These are phyloP conservation scores for Hyphopichia khmerensis DNA, from an alignment of 1,139 yeast genomes.

Conservation along the genomic window DNA sequence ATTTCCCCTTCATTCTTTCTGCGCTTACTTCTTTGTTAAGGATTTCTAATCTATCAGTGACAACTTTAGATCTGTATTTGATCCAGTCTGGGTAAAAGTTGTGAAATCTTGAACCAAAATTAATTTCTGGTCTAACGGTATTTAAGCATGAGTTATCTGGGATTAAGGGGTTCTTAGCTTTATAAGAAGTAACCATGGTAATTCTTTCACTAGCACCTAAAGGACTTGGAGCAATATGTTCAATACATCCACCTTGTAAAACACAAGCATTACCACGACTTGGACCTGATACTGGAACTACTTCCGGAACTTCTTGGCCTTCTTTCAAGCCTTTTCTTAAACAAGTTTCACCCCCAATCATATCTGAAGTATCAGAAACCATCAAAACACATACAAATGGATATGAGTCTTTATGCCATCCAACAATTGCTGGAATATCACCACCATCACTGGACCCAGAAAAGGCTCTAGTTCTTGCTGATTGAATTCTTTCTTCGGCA, in stretches of 20 bases:
- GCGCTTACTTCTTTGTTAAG: conserved; percentile 22
- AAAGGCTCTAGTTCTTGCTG: conserved; percentile 12
- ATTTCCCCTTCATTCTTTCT: conserved; percentile 19
- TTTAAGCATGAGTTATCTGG: conserved; percentile 29
- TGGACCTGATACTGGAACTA: conserved; percentile 52
- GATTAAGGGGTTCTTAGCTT: conserved; percentile 27
- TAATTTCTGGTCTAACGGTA: conserved; percentile 41
- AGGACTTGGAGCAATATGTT: conserved; percentile 59
- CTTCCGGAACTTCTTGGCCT: conserved; percentile 13
- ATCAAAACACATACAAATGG: conserved; percentile 65
- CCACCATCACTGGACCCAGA: conserved; percentile 19
- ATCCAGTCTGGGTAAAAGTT: conserved; percentile 41
- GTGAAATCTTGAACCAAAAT: conserved; percentile 31
- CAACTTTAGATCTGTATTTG: conserved; percentile 38
- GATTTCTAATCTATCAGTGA: conserved; percentile 33
- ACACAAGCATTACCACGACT: conserved; percentile 54
- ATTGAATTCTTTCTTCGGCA: conserved; percentile 12
- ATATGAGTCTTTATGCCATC: conserved; percentile 60
- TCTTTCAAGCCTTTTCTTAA: conserved; percentile 44
- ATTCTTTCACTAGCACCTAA: conserved; percentile 53
- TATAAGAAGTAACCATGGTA: conserved; percentile 46
- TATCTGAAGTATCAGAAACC: conserved; percentile 53
- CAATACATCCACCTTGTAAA: conserved; percentile 53
- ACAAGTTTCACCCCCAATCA: conserved; percentile 63
- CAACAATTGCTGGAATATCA: conserved; percentile 51